A percentile compares a stretch with the other conserved stretches of the same genome.
These are phyloP conservation scores for Circinella umbellata DNA, from an alignment of 371 early-diverging fungal species.

Conservation along the genomic window DNA sequence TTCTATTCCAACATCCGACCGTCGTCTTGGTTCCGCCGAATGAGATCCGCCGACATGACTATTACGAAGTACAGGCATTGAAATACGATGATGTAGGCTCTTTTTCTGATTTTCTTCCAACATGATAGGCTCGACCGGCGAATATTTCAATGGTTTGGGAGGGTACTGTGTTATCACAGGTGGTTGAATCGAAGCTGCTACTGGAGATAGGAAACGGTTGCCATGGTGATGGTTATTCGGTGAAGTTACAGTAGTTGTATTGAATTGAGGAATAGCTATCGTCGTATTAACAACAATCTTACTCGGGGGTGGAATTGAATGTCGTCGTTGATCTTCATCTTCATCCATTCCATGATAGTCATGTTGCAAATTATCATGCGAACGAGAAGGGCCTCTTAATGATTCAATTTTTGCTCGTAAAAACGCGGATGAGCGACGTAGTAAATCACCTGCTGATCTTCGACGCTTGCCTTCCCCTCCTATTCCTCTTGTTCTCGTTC, in stretches of 20 bases:
- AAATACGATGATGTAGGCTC: conserved; percentile 22
- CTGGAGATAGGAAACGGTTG: conserved; percentile 12
- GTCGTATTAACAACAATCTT: conserved; percentile 51
- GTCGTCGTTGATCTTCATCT: neutral
- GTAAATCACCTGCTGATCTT: conserved; percentile 46
- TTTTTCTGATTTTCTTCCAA: conserved; percentile 4
- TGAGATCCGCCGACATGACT: neutral
- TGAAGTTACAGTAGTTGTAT: neutral
- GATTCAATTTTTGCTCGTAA: conserved; percentile 45
- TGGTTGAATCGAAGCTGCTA: conserved; percentile 26
- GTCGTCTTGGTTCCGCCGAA: conserved; percentile 11
- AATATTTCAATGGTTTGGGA: conserved; percentile 47
- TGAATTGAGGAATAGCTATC: conserved; percentile 32
- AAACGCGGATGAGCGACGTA: conserved; percentile 50
- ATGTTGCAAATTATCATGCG: conserved; percentile 19
- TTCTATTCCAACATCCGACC: conserved; percentile 12
- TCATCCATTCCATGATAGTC: conserved; percentile 3
- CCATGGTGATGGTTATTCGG: conserved; percentile 5
- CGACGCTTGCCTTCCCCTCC: conserved; percentile 18
- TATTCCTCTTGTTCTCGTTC: conserved; percentile 10
- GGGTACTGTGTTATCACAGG: conserved; percentile 52
- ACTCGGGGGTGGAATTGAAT: conserved; percentile 25
- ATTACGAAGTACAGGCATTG: conserved; percentile 18
- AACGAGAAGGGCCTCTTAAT: conserved; percentile 25
- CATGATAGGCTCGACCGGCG: conserved; percentile 42